Evolutionary conservation across 495 filamentous ascomycete species (phyloP), one percentile per base, ranked within the genome.

Genomic region (Hypoxylon subgilvum): DNA sequence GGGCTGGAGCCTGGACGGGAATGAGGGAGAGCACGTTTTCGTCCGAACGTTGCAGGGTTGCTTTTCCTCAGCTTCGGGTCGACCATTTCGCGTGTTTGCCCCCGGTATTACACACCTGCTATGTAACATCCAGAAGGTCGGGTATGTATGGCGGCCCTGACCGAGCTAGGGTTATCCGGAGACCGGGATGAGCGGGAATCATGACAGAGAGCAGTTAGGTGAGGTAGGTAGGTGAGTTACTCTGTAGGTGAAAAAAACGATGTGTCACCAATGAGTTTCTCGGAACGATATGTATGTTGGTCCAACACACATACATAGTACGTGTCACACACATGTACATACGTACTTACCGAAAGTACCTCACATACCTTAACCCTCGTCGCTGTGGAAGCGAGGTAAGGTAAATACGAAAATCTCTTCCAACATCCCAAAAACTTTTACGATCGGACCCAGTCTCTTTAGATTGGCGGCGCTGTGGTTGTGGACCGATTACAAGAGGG

Each of bases 11-110:
- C n/a, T n/a, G n/a, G n/a, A n/a, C n/a, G n/a, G n/a, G n/a, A n/a
- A n/a, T n/a, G n/a, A n/a, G n/a, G n/a, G n/a, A n/a, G 45, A 23
- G 41, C 41, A 55, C 51, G 51, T 30, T 46, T 45, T 40, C 17
- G 17, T 19, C 22, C 31, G 32, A 36, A 7, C 14, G 21, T 32
- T 42, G 30, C 41, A 55, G 32, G 41, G 51, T 40, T 31, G 2
- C 17, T 27, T n/a, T 54, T 55, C 32, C 41, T 40, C 8, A 22
- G 23, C 30, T 21, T 39, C 32, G 41, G 51, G 41, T 16, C 32
- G n/a, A 19, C n/a, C 16, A 13, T 31, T 30, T 39, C 23, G 23
- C n/a, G n/a, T n/a, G n/a, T n/a, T n/a, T n/a, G n/a, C n/a, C n/a
- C n/a, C n/a, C n/a, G n/a, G n/a, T n/a, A n/a, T n/a, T n/a, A n/a